Conservation (phyloP, 345 rosid genomes). For the Eucalyptus pauciflora region DNA sequence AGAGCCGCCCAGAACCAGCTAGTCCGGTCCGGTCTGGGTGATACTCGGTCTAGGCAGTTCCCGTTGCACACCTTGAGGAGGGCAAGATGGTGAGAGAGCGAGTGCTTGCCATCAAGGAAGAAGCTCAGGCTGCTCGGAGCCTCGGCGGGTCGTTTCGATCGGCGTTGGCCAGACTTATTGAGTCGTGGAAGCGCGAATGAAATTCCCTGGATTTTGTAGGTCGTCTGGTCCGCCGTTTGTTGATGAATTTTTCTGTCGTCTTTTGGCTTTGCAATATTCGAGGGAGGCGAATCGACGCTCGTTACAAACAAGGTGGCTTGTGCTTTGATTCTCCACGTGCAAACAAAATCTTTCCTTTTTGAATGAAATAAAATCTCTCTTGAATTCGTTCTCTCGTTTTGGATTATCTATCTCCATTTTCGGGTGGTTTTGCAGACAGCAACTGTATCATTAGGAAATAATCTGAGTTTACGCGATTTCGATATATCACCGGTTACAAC, state of each 20-base stretch:
- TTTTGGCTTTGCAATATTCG: background rate
- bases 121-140: slow-evolving; percentile 7
- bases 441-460: background rate
- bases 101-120: background rate
- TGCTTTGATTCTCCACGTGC: background rate
- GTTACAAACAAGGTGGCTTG: background rate
- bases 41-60: fast-evolving
- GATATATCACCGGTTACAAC: no score
- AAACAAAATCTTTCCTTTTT: background rate
- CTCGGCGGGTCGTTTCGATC: slow-evolving; percentile 28
- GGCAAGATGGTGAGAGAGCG: background rate
- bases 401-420: background rate
- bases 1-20: fast-evolving
- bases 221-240: background rate
- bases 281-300: background rate
- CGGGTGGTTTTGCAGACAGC: background rate
- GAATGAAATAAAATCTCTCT: background rate
- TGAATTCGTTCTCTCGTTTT: background rate
- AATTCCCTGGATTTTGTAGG: background rate
- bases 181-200: background rate
- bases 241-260: background rate
- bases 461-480: no score
- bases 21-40: fast-evolving
- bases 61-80: background rate
- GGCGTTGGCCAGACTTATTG: slow-evolving; percentile 6